phyloP scores from a whole-genome alignment of 2,329 filamentous ascomycete genomes.

The Ceratocystiopsis minuta region DNA sequence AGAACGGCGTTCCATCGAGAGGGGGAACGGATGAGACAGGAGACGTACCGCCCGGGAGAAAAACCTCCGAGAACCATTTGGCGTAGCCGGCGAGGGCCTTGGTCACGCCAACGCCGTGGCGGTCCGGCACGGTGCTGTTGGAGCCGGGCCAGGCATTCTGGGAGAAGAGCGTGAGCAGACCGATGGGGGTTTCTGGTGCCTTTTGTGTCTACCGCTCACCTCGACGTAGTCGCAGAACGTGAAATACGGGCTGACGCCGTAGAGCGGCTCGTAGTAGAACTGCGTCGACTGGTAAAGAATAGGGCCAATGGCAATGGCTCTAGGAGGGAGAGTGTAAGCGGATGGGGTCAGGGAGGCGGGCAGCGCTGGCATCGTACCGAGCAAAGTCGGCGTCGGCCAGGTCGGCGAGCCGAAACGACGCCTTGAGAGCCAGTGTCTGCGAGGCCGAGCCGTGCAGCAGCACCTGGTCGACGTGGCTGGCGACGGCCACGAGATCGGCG shows the following conservation, averaged over 20 bases:
- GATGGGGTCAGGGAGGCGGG: too few relatives aligned
- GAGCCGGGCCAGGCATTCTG: conserved; percentile 22
- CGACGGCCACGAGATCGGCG: conserved; percentile 27
- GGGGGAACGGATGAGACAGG: neutral
- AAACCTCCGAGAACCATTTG: conserved; percentile 24
- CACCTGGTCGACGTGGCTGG: conserved; percentile 32
- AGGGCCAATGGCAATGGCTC: conserved; percentile 34
- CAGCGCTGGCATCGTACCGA: conserved; percentile 4
- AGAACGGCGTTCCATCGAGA: too few relatives aligned
- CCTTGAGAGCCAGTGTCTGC: conserved; percentile 27
- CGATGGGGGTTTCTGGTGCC: too few relatives aligned
- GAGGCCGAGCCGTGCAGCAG: conserved; percentile 19
- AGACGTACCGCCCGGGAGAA: conserved; percentile 20
- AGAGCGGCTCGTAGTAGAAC: conserved; percentile 20
- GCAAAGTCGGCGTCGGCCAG: conserved; percentile 28
- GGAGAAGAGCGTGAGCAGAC: neutral
- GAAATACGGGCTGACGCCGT: conserved; percentile 21
- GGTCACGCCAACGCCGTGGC: conserved; percentile 28
- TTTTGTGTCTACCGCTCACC: neutral
- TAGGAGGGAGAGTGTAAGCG: conserved; percentile 8
- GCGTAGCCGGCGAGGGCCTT: conserved; percentile 35
- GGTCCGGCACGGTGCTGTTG: conserved; percentile 24
- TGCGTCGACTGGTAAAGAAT: conserved; percentile 33
- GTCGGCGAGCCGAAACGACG: conserved; percentile 27
- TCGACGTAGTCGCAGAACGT: conserved; percentile 32